These are phyloP conservation scores for Staphylotrichum longicolle DNA, from an alignment of 495 filamentous ascomycete species.

Conservation along the genomic window DNA sequence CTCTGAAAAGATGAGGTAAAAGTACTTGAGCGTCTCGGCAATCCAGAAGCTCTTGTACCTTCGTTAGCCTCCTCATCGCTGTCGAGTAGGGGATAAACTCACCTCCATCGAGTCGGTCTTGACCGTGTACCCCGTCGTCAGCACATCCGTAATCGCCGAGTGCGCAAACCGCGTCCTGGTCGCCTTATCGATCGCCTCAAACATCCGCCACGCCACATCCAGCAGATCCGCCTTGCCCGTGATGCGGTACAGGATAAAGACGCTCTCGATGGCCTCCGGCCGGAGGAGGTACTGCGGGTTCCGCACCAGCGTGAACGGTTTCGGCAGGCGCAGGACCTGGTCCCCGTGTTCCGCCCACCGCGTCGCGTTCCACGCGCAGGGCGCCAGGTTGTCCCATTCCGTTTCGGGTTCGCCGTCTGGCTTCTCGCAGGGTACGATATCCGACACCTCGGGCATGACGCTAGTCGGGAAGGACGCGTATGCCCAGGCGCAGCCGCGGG, in stretches of 20 bases:
- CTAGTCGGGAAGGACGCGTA: conserved; percentile 75
- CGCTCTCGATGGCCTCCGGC: conserved; percentile 68
- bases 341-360: conserved; percentile 28
- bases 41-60: conserved; percentile 49
- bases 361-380: conserved; percentile 32
- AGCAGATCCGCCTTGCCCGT: conserved; percentile 65
- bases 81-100: conserved; percentile 15
- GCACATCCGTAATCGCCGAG: conserved; percentile 56
- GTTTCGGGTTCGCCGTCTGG: neutral
- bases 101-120: conserved; percentile 50
- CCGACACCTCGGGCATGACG: conserved; percentile 82
- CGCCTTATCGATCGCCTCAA: conserved; percentile 57
- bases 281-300: conserved; percentile 46
- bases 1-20: conserved; percentile 79
- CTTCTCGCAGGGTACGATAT: conserved; percentile 44
- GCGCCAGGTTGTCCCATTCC: conserved; percentile 6
- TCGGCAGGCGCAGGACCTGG: conserved; percentile 51
- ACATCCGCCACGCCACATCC: conserved; percentile 77
- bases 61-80: no score
- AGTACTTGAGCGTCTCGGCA: conserved; percentile 55
- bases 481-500: conserved; percentile 90
- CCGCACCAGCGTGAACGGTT: conserved; percentile 48
- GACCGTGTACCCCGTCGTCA: conserved; percentile 19
- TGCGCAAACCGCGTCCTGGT: conserved; percentile 59
- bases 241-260: conserved; percentile 74